Base-by-base conservation (phyloP, 1,284 basidiomycete species). In the Ustilago shanxiensis region DNA sequence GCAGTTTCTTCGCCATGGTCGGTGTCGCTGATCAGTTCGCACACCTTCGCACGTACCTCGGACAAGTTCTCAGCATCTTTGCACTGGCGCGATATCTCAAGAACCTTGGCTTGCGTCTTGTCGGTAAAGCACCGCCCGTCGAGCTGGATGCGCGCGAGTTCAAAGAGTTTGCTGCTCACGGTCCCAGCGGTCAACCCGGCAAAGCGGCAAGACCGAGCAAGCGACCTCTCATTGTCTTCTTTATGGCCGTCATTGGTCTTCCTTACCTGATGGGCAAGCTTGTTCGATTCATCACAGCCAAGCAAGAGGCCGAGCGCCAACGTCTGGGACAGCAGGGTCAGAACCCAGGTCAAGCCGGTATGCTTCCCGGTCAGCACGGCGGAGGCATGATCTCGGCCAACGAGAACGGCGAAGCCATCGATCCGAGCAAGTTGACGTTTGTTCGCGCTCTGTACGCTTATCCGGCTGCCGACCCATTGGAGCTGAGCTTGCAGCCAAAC, bases 1-100 rank as follows among this genome's bases (percentile, higher is more conserved):
- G 93, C 4, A 93, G 91, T 49, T 99, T 99, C 88, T 99, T 98
- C 86, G 96, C 96, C 69, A 98, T 99, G 93, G 95, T 98, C 62
- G 95, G 95, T 71, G 95, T 99, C 29, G 90, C 95, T 44, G 96
- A 99, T 84, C 97, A 99, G 86, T 93, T 99, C 83, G 92, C 92
- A 9, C 92, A 93, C 79, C 90, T 98, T 50, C 91, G 95, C 59
- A 93, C 95, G 79, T 95, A 95, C 29, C 90, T 99, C 14, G 95
- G 95, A 37, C 94, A 95, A 85, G 94, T 99, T 1, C 89, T 98
- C 2, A 94, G 94, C 49, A 88, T 84, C 73, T 98, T 60, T 96
- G 94, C 95, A 2, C 89, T 98, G 37, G 86, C 97, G 6, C 88
- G 94, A 47, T 95, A 94, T 90, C 88, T 94, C 88, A 91, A 91